Evolutionary conservation across 1,139 yeast species (phyloP).

Genomic region (Nakaseomyces glabratus): DNA sequence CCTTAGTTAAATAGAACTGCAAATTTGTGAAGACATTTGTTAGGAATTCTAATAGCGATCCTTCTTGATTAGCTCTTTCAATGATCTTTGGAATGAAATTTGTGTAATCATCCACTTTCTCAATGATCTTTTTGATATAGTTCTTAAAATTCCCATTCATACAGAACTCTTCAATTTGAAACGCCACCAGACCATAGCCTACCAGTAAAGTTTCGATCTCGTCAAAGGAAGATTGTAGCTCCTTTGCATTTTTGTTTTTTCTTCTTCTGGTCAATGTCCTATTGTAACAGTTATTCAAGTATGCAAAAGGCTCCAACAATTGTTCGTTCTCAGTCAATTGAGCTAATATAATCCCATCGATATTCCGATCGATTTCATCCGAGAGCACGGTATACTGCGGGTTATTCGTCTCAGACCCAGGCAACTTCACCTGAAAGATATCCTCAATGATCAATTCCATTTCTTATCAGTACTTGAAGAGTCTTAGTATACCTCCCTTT

Average conservation of each 20-base stretch:
- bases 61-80: conserved; percentile 56
- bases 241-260: conserved; percentile 22
- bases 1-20: conserved; percentile 19
- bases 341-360: conserved; percentile 25
- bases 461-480: no score
- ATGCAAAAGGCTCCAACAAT: conserved; percentile 21
- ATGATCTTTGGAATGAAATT: conserved; percentile 54
- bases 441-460: conserved; percentile 24
- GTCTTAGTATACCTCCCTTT: no score
- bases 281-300: conserved; percentile 25
- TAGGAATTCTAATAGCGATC: conserved; percentile 49
- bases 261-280: conserved; percentile 26
- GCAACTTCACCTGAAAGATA: conserved; percentile 19
- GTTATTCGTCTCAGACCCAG: not conserved
- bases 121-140: conserved; percentile 32
- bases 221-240: conserved; percentile 35
- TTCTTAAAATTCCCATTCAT: conserved; percentile 20
- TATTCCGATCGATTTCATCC: conserved; percentile 9
- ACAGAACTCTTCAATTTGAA: conserved; percentile 42
- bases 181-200: conserved; percentile 60
- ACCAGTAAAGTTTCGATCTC: conserved; percentile 47
- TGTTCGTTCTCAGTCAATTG: conserved; percentile 29
- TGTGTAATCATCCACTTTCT: conserved; percentile 35
- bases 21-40: conserved; percentile 47
- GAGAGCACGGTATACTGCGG: not conserved